Evolutionary conservation across 805 yeast genomes (phyloP).

Genomic region (Lachancea nothofagi): DNA sequence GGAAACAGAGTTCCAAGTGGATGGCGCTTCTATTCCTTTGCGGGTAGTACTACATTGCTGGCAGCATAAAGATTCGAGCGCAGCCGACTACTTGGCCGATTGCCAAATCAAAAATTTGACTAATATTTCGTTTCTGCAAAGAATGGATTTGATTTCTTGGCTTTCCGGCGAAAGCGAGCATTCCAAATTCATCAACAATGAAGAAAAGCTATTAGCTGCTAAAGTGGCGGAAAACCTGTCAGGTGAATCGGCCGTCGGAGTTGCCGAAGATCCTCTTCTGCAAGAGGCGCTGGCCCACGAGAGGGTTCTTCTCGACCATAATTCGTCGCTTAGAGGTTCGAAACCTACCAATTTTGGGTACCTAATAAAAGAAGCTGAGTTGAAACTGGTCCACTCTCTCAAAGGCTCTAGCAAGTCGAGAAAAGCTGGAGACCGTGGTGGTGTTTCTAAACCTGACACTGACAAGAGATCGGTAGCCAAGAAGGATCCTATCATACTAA

Average conservation of each 20-base stretch:
- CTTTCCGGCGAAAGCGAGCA: slow-evolving; percentile 60
- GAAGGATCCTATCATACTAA: slow-evolving; percentile 64
- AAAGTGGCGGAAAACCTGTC: background rate
- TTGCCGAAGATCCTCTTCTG: slow-evolving; percentile 33
- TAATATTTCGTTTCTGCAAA: slow-evolving; percentile 75
- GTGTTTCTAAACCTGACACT: slow-evolving; percentile 18
- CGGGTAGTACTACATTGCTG: slow-evolving; percentile 71
- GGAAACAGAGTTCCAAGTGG: slow-evolving; percentile 51
- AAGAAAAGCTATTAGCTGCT: background rate
- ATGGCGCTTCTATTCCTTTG: slow-evolving; percentile 44
- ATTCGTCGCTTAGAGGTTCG: slow-evolving; percentile 57
- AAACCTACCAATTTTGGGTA: slow-evolving; percentile 64
- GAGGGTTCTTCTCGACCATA: slow-evolving; percentile 50
- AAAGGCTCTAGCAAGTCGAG: slow-evolving; percentile 34
- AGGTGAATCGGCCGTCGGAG: background rate
- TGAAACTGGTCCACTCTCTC: slow-evolving; percentile 47
- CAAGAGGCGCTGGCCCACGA: slow-evolving; percentile 35
- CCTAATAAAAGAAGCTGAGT: slow-evolving; percentile 60
- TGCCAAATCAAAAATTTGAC: slow-evolving; percentile 60
- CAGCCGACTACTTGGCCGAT: slow-evolving; percentile 74
- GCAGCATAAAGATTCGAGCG: slow-evolving; percentile 63
- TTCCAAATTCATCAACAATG: slow-evolving; percentile 44
- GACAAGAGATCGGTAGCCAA: slow-evolving; percentile 10
- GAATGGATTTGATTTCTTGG: slow-evolving; percentile 81
- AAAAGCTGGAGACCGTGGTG: slow-evolving; percentile 18